These are phyloP conservation scores for Cantharellus anzutake DNA, from an alignment of 768 basidiomycete species.

Conservation along the genomic window DNA sequence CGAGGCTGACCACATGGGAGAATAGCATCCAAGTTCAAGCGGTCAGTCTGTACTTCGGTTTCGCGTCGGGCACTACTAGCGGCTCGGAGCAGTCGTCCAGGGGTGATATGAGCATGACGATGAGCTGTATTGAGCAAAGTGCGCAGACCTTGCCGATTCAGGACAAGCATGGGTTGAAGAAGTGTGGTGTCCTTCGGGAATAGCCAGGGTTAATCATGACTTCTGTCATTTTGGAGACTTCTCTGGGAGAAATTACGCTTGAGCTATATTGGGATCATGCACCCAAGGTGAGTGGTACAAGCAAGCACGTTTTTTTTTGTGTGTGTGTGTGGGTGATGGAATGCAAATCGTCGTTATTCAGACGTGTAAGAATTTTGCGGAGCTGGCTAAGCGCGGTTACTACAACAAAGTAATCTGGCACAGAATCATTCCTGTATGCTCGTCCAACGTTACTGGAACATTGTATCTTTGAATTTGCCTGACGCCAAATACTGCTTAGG, in stretches of 20 bases:
- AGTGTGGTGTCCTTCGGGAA: not conserved
- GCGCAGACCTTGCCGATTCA: too few species aligned
- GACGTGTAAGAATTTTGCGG: conserved; percentile 92
- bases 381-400: conserved; percentile 79
- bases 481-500: conserved; percentile 25
- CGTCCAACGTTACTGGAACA: not conserved
- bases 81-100: too few species aligned
- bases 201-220: not conserved
- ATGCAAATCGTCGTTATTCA: conserved; percentile 16
- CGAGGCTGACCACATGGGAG: not conserved
- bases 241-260: conserved; percentile 65
- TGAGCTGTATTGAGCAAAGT: too few species aligned
- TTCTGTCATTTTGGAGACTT: conserved; percentile 56
- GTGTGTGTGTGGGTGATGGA: too few species aligned
- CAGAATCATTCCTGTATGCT: conserved; percentile 59
- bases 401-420: conserved; percentile 85
- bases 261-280: conserved; percentile 92
- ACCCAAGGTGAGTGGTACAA: conserved; percentile 29
- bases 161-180: not conserved
- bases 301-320: conserved; percentile 1
- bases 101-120: too few species aligned
- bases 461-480: not conserved
- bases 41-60: not conserved
- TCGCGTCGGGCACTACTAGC: too few species aligned
- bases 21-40: not conserved